Evolutionary conservation across 2,329 filamentous ascomycete species (phyloP), one percentile per base, ranked within the genome.

Genomic region (Hypoxylon sp.): DNA sequence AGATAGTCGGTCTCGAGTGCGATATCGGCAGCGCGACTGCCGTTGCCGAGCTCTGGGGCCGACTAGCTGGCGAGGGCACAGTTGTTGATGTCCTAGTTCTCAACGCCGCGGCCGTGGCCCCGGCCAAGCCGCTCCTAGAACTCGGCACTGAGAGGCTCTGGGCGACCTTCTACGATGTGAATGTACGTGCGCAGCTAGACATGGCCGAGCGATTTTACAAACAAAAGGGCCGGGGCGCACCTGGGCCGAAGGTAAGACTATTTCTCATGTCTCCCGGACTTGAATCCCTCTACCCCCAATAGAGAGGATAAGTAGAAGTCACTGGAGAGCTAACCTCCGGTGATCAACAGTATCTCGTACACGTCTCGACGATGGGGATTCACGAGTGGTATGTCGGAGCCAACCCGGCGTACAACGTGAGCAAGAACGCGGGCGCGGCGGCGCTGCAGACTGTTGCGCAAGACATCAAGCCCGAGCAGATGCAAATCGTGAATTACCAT

Each of bases 401-500:
- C 19, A 24, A 31, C 3, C 37, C 72, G 1, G 72, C 73, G 3
- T 84, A 84, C 60, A 74, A 75, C 1, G 53, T 81, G 19, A 81
- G 80, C 24, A 85, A 85, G 72, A 78, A 77, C 17, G 71, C 81
- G 0, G 76, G 76, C 0, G 78, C 81, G 0, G 65, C 80, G 9
- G 66, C 78, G 5, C 66, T 84, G 37, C 81, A 84, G 73, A 66
- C 77, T 35, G 74, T 84, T 8, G 81, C 81, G 3, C 71, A 77
- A n/a, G 80, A 82, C 4, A 73, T 74, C 0, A 54, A 74, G 0
- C 61, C 76, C 0, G 75, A 78, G 9, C 59, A 74, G 3, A 75
- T 84, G 77, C 81, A 83, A 46, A 63, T 83, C 11, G 35, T 83
- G 11, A 81, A 73, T 39, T 81, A 80, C 53, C 79, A 84, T 26